Evolutionary conservation across 2,329 filamentous ascomycete species (phyloP).

Genomic region (Paraconiothyrium brasiliense): DNA sequence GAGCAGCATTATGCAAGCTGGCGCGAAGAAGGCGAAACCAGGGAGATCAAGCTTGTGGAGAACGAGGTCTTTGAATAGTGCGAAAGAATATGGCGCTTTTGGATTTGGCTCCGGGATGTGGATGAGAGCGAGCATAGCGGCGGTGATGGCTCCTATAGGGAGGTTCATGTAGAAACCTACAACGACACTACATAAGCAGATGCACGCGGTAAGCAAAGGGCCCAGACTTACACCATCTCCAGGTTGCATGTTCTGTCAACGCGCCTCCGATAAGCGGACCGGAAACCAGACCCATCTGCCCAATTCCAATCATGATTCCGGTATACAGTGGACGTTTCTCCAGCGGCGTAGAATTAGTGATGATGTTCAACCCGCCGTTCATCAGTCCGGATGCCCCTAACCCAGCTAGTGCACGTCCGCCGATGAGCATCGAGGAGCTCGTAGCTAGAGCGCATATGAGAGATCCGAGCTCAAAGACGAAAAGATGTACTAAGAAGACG

Average conservation of each 20-base stretch:
- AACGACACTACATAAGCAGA: not conserved
- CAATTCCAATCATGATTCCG: constrained; percentile 26
- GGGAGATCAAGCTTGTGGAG: constrained; percentile 26
- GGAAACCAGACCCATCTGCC: constrained; percentile 39
- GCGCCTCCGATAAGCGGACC: constrained; percentile 53
- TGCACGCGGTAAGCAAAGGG: not conserved
- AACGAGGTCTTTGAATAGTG: constrained; percentile 20
- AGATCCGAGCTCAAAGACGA: constrained; percentile 58
- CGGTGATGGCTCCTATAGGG: constrained; percentile 54
- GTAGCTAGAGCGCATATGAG: constrained; percentile 57
- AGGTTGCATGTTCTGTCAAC: constrained; percentile 46
- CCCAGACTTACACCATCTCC: constrained; percentile 49
- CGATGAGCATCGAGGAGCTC: constrained; percentile 24
- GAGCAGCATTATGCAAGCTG: constrained; percentile 19
- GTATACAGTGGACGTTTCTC: constrained; percentile 43
- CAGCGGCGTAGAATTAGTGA: constrained; percentile 31
- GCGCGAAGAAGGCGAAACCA: constrained; percentile 27
- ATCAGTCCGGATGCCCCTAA: constrained; percentile 21
- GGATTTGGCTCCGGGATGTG: constrained; percentile 29
- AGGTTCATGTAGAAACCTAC: constrained; percentile 55
- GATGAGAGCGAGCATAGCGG: constrained; percentile 36
- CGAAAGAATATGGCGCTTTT: constrained; percentile 14
- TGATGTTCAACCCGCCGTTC: constrained; percentile 26
- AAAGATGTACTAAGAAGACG: constrained; percentile 57
- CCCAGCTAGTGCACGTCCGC: constrained; percentile 25